Base-by-base conservation (phyloP, 2,329 filamentous ascomycete genomes). In the Didymella glomerata region DNA sequence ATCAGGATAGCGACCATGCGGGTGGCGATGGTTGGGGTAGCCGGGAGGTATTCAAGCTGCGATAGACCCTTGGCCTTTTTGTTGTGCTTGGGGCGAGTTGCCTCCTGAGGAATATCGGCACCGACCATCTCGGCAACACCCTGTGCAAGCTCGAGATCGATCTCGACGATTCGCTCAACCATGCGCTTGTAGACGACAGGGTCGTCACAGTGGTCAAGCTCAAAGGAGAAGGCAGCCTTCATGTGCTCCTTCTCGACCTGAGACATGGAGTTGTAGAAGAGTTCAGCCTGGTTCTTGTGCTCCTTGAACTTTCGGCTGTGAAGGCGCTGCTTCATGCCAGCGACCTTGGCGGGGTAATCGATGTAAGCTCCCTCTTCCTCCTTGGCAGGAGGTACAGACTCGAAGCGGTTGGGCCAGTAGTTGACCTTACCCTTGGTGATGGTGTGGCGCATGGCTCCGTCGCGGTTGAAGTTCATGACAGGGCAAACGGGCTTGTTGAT, bases 201-300 rank as follows among this genome's bases (percentile, higher is more conserved):
- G 41, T 95, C 91, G 22, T 94, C 90, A 72, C 91, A 95, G 76
- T 94, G 91, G 70, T 93, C 90, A 1, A 95, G 80, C 77, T 92
- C 90, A 69, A 92, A 92, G 3, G 81, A 81, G 11, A 91, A 82
- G 0, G 89, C 86, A 34, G 79, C 80, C 27, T 80, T 79, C 16
- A 90, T 76, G 71, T 92, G 89, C 13, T 71, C 69, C 77, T 90
- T 87, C 76, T 94, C 91, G 3, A 86, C 80, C 0, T 83, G 78
- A 0, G 86, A 85, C 65, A 94, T 77, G 16, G 89, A 93, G 80
- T 94, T 94, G 80, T 88, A 94, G 80, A 95, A 95, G 1, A 94
- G 81, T 72, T 93, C 90, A 0, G 91, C 90, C 74, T 95, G 91
- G 48, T 85, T 88, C 77, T 86, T 86, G 73, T 94, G 90, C 62